A percentile compares a stretch with the other conserved stretches of the same genome.
phyloP scores from a whole-genome alignment of 2,329 filamentous ascomycete species.

The Fusarium sp. region DNA sequence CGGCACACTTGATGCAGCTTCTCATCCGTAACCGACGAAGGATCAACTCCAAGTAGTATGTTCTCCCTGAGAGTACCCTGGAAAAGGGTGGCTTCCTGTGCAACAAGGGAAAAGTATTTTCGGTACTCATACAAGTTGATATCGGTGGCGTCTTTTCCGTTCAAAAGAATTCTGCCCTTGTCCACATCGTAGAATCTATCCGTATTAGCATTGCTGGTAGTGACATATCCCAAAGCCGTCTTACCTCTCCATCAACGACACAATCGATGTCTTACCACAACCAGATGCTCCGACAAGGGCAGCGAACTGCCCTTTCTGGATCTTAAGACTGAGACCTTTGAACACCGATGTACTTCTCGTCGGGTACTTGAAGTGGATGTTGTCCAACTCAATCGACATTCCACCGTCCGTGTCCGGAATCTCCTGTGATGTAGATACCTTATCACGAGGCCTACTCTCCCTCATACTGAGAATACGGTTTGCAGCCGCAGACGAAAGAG shows the following conservation, averaged over 20 bases:
- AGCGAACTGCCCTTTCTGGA: constrained; percentile 78
- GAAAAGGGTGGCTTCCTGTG: constrained; percentile 82
- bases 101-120: constrained; percentile 76
- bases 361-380: constrained; percentile 74
- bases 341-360: constrained; percentile 71
- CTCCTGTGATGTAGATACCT: constrained; percentile 49
- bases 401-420: constrained; percentile 65
- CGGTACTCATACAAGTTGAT: constrained; percentile 76
- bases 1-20: constrained; percentile 67
- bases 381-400: constrained; percentile 69
- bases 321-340: constrained; percentile 72
- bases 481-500: constrained; percentile 71
- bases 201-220: constrained; percentile 11
- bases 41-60: constrained; percentile 74
- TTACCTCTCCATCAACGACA: constrained; percentile 71
- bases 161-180: constrained; percentile 75
- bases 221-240: neutral
- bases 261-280: constrained; percentile 80
- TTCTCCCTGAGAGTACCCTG: constrained; percentile 80
- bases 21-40: constrained; percentile 66
- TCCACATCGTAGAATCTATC: constrained; percentile 78
- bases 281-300: constrained; percentile 80
- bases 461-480: constrained; percentile 71
- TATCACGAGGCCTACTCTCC: constrained; percentile 58
- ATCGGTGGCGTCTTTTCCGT: constrained; percentile 70